These are phyloP conservation scores for Penicillium manginii DNA, from an alignment of 495 filamentous ascomycete species.

Conservation along the genomic window DNA sequence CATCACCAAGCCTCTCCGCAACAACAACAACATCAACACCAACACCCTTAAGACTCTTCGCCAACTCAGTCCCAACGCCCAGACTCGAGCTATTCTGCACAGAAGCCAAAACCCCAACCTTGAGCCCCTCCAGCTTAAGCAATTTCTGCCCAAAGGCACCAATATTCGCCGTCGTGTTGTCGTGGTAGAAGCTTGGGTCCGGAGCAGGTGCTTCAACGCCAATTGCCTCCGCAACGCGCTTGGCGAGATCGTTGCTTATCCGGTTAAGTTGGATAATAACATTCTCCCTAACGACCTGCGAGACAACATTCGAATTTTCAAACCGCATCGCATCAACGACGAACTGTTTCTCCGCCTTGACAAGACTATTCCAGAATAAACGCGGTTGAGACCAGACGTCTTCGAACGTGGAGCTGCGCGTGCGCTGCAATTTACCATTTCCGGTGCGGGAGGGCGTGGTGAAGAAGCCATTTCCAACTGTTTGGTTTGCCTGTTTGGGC, in stretches of 20 bases:
- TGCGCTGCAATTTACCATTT: slow-evolving; percentile 60
- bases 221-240: slow-evolving; percentile 65
- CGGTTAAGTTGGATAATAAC: slow-evolving; percentile 72
- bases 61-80: slow-evolving; percentile 52
- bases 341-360: slow-evolving; percentile 72
- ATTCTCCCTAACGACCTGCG: slow-evolving; percentile 56
- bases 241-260: slow-evolving; percentile 70
- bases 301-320: slow-evolving; percentile 64
- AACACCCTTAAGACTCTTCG: slow-evolving; percentile 42
- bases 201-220: slow-evolving; percentile 59
- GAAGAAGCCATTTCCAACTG: slow-evolving; percentile 74
- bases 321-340: slow-evolving; percentile 79
- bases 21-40: slow-evolving; percentile 65
- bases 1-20: slow-evolving; percentile 58
- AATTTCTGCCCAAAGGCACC: slow-evolving; percentile 63
- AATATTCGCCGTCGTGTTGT: slow-evolving; percentile 67
- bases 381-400: slow-evolving; percentile 80
- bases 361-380: slow-evolving; percentile 77
- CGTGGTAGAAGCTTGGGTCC: slow-evolving; percentile 68
- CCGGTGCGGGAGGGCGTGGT: slow-evolving; percentile 61
- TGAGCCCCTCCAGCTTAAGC: slow-evolving; percentile 63
- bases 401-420: slow-evolving; percentile 64
- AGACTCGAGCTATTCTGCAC: slow-evolving; percentile 42
- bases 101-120: slow-evolving; percentile 68
- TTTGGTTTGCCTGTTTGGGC: slow-evolving; percentile 72